phyloP scores from a whole-genome alignment of 2,329 filamentous ascomycete species.

The Sporothrix inflata region DNA sequence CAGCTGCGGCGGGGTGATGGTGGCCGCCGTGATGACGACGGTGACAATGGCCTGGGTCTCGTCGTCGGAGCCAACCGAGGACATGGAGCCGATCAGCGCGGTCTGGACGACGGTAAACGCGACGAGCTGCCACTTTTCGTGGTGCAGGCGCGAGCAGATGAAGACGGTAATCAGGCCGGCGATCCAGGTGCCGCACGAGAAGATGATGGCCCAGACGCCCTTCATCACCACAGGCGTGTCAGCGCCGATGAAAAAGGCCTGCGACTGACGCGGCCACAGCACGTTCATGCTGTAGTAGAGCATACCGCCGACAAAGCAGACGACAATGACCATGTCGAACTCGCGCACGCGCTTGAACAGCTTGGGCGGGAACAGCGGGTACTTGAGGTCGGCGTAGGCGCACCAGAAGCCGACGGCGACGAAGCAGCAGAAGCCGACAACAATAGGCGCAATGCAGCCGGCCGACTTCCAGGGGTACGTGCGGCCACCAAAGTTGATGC shows the following conservation, averaged over 20 bases:
- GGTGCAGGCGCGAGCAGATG: slow-evolving; percentile 40
- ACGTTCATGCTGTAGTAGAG: slow-evolving; percentile 42
- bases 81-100: slow-evolving; percentile 43
- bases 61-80: slow-evolving; percentile 41
- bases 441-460: slow-evolving; percentile 40
- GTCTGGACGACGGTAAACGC: slow-evolving; percentile 42
- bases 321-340: slow-evolving; percentile 39
- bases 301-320: slow-evolving; percentile 42
- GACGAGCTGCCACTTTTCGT: slow-evolving; percentile 45
- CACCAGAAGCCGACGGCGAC: slow-evolving; percentile 40
- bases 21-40: slow-evolving; percentile 40
- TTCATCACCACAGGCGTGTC: slow-evolving; percentile 34
- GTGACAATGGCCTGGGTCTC: slow-evolving; percentile 43
- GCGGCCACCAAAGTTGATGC: slow-evolving; percentile 39
- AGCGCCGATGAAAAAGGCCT: slow-evolving; percentile 48
- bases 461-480: slow-evolving; percentile 40
- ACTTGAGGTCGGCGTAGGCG: slow-evolving; percentile 37
- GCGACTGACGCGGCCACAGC: slow-evolving; percentile 41
- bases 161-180: slow-evolving; percentile 39
- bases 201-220: slow-evolving; percentile 39
- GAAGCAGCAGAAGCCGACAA: slow-evolving; percentile 39
- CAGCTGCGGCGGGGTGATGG: slow-evolving; percentile 41
- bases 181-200: slow-evolving; percentile 40
- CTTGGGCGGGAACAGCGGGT: slow-evolving; percentile 41
- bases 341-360: slow-evolving; percentile 36